A percentile compares a stretch with the other conserved stretches of the same genome.
Conservation (phyloP, 495 filamentous ascomycete species). For the Aspergillus incahuasiensis region DNA sequence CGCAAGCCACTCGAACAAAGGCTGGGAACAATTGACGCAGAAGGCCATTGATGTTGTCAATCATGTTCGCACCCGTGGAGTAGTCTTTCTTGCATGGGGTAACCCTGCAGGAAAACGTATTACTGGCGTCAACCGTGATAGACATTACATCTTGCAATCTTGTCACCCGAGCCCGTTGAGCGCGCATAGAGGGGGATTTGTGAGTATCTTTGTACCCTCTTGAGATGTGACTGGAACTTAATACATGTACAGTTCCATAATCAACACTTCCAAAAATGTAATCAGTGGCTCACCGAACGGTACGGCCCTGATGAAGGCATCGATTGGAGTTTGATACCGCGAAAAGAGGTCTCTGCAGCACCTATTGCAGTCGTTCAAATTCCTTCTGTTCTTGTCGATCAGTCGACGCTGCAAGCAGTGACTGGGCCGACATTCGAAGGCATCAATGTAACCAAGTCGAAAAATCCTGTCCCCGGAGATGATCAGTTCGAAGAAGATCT, state of each 20-base stretch:
- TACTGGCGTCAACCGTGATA: slow-evolving; percentile 58
- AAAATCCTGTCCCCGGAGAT: slow-evolving; percentile 4
- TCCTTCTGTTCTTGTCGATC: slow-evolving; percentile 18
- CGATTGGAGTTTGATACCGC: slow-evolving; percentile 71
- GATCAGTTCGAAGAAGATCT: slow-evolving; percentile 37
- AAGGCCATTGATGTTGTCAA: slow-evolving; percentile 83
- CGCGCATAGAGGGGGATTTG: slow-evolving; percentile 65
- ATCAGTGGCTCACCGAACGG: slow-evolving; percentile 74
- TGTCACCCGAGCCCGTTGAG: slow-evolving; percentile 91
- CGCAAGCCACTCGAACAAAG: slow-evolving; percentile 73
- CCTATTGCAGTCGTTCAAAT: slow-evolving; percentile 12
- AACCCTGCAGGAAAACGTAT: slow-evolving; percentile 72
- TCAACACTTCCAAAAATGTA: slow-evolving; percentile 81
- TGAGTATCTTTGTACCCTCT: slow-evolving; percentile 23
- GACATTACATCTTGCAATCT: slow-evolving; percentile 74
- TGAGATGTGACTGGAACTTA: neutral
- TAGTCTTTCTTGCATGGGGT: slow-evolving; percentile 96
- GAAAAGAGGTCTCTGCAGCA: slow-evolving; percentile 12
- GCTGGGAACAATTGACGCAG: slow-evolving; percentile 93
- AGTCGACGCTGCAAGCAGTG: neutral
- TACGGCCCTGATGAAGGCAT: slow-evolving; percentile 79
- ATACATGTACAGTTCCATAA: slow-evolving; percentile 60
- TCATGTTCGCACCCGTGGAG: slow-evolving; percentile 64
- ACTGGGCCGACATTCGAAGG: slow-evolving; percentile 4
- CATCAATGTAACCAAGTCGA: neutral